Evolutionary conservation across 2,329 filamentous ascomycete species (phyloP), one percentile per base, ranked within the genome.

Genomic region (Myriangium duriaei): DNA sequence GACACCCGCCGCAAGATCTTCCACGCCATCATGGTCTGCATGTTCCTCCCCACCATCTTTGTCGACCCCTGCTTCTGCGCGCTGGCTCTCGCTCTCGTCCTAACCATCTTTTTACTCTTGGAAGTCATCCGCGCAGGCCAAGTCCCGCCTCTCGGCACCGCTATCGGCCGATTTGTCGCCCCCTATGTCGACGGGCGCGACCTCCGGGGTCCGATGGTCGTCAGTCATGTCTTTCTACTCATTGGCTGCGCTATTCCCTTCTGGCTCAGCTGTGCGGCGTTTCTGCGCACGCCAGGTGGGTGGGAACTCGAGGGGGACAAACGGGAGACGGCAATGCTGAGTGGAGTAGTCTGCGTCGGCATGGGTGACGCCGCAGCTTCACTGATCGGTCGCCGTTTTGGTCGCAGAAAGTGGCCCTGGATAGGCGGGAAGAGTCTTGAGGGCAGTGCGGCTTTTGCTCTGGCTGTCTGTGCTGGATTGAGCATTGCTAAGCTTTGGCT

Each of bases 1-100:
- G 91, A 98, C 60, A 98, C 91, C 1, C 75, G 91, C 34, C 77
- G 91, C 35, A 98, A 98, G 59, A 83, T 96, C 15, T 98, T 98
- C 57, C 91, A 98, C 58, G 92, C 92, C 49, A 94, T 88, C 71
- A 96, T 96, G 81, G 88, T 96, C 5, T 76, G 77, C 40, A 95
- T 98, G 84, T 79, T 98, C 40, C 69, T 96, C 2, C 87, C 91
- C 0, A 76, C 83, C 1, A 82, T 80, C 2, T 95, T 77, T 54
- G 64, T 96, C 45, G 91, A 98, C 56, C 88, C 91, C 1, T 69
- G 79, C 29, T 96, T 84, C 57, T 77, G 79, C 34, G 75, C 81
- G 1, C 66, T 98, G 10, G 84, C 86, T 0, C 68, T 96, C n/a
- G 69, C 71, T 0, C 63, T 95, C 19, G 75, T 86, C 16, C 71